These are phyloP conservation scores for Jamesozyma jinghongensis DNA, from an alignment of 805 yeast species.

Conservation along the genomic window DNA sequence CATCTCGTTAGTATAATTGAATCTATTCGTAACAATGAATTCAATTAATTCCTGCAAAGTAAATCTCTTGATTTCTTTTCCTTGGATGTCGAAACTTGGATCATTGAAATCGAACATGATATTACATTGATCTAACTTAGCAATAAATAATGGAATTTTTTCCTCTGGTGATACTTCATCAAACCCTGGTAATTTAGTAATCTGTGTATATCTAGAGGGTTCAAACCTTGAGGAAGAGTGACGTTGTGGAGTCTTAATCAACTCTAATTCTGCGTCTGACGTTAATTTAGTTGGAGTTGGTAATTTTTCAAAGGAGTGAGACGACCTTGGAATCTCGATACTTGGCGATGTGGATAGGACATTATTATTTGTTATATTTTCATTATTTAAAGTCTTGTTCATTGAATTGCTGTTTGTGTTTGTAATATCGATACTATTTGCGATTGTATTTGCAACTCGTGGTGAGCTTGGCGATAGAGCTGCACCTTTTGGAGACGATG, in stretches of 20 bases:
- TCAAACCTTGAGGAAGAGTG: slow-evolving; percentile 91
- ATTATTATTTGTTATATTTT: slow-evolving; percentile 2
- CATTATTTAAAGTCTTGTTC: background rate
- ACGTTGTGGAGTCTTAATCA: slow-evolving; percentile 78
- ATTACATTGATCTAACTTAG: slow-evolving; percentile 90
- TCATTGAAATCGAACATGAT: slow-evolving; percentile 90
- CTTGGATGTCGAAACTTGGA: slow-evolving; percentile 83
- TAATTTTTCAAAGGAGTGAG: slow-evolving; percentile 48
- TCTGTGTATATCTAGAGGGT: slow-evolving; percentile 56
- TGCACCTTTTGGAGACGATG: background rate
- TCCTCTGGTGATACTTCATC: slow-evolving; percentile 83
- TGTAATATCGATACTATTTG: background rate
- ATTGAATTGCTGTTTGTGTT: background rate
- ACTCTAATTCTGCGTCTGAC: slow-evolving; percentile 57
- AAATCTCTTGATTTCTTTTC: slow-evolving; percentile 82
- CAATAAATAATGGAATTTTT: slow-evolving; percentile 61
- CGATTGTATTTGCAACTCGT: no score
- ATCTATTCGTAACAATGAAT: slow-evolving; percentile 72
- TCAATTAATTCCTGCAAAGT: slow-evolving; percentile 86
- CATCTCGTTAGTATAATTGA: slow-evolving; percentile 84
- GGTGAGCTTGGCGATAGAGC: background rate
- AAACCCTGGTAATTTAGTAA: slow-evolving; percentile 71
- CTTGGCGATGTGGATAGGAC: slow-evolving; percentile 4
- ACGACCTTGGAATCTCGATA: slow-evolving; percentile 32
- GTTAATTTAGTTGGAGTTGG: slow-evolving; percentile 54